These are phyloP conservation scores for Aspergillus cristatus DNA, from an alignment of 495 filamentous ascomycete genomes.

Conservation along the genomic window DNA sequence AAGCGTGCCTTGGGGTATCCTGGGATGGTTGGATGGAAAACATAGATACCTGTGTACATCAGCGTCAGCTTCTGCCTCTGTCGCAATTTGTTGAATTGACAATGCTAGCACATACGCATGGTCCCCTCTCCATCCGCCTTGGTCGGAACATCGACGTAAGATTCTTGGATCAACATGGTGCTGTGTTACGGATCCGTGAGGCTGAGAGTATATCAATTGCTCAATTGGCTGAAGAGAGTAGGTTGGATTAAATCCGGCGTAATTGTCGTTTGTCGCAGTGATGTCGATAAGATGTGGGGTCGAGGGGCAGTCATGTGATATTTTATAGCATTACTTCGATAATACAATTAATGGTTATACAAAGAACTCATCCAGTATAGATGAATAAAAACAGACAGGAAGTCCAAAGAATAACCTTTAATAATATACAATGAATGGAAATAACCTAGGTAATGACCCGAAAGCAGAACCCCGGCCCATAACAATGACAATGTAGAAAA, in stretches of 20 bases:
- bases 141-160: conserved; percentile 56
- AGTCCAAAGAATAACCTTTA: conserved; percentile 8
- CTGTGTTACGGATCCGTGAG: not conserved
- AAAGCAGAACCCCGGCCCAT: conserved; percentile 2
- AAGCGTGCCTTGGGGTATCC: conserved; percentile 83
- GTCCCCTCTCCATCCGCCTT: conserved; percentile 48
- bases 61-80: not conserved
- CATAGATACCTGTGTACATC: conserved; percentile 60
- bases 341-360: too few species aligned
- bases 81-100: too few species aligned
- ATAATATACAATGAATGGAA: conserved; percentile 19
- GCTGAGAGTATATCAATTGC: too few species aligned
- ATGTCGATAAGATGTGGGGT: conserved; percentile 15
- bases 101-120: conserved; percentile 48
- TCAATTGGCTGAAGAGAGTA: too few species aligned
- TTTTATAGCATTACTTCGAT: conserved; percentile 4
- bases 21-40: conserved; percentile 79
- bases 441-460: conserved; percentile 11
- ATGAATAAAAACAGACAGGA: not conserved
- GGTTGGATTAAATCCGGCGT: too few species aligned
- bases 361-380: too few species aligned
- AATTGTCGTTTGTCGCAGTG: too few species aligned
- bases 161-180: conserved; percentile 62
- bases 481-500: conserved; percentile 4
- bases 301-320: conserved; percentile 8